Percentiles rank a stretch among this genome's conserved stretches.
These are phyloP conservation scores for Gastrolobium villosum DNA, from an alignment of 306 rosid genomes.

Conservation along the genomic window DNA sequence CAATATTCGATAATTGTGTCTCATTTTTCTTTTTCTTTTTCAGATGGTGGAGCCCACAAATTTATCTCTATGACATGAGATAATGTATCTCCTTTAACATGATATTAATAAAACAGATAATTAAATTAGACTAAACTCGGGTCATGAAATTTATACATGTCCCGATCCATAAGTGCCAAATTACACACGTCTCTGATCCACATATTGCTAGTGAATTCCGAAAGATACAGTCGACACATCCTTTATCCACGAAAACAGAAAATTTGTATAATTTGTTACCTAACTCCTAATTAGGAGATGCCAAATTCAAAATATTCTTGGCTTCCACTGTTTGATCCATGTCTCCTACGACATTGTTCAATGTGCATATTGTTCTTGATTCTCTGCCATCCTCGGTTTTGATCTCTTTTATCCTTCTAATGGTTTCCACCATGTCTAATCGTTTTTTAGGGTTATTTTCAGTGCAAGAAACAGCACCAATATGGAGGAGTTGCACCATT, in stretches of 20 bases:
- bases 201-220: slow-evolving; percentile 5
- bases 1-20: too few species aligned
- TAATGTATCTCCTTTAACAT: too few species aligned
- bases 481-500: slow-evolving; percentile 63
- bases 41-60: too few species aligned
- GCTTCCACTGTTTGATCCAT: slow-evolving; percentile 46
- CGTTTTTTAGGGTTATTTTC: slow-evolving; percentile 58
- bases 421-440: slow-evolving; percentile 61
- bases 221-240: slow-evolving; percentile 14
- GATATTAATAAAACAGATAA: too few species aligned
- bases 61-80: too few species aligned
- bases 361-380: slow-evolving; percentile 43
- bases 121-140: slow-evolving; percentile 29
- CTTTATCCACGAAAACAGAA: slow-evolving; percentile 18
- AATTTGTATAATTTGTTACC: not conserved
- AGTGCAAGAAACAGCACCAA: slow-evolving; percentile 71
- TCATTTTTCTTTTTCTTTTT: too few species aligned
- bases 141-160: slow-evolving; percentile 23
- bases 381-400: slow-evolving; percentile 22
- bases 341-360: slow-evolving; percentile 37
- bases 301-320: slow-evolving; percentile 43
- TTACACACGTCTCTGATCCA: slow-evolving; percentile 28
- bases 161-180: slow-evolving; percentile 1
- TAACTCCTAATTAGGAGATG: slow-evolving; percentile 37
- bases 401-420: slow-evolving; percentile 69